These are phyloP conservation scores for Thraustotheca clavata DNA, from an alignment of 352 stramenopile species.

Conservation along the genomic window DNA sequence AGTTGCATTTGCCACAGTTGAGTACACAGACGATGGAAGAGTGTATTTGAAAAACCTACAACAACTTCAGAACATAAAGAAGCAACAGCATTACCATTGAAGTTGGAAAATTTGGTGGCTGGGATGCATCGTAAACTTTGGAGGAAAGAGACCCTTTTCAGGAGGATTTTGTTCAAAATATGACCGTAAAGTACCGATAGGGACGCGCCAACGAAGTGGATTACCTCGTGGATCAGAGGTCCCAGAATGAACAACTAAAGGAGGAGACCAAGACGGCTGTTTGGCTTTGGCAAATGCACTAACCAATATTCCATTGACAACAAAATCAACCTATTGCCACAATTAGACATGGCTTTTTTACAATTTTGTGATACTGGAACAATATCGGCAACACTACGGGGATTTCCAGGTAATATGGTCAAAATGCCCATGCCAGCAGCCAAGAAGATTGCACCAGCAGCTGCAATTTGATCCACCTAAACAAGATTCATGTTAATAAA, in stretches of 20 bases:
- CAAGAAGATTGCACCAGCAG: conserved; percentile 70
- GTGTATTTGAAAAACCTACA: conserved; percentile 52
- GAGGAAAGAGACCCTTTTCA: conserved; percentile 37
- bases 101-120: conserved; percentile 76
- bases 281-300: conserved; percentile 34
- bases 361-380: conserved; percentile 32
- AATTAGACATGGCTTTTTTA: background rate
- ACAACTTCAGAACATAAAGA: background rate
- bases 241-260: conserved; percentile 62
- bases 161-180: conserved; percentile 70
- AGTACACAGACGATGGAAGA: conserved; percentile 74
- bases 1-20: conserved; percentile 54
- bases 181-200: conserved; percentile 41
- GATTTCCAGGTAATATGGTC: conserved; percentile 71
- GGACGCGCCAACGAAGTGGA: conserved; percentile 68
- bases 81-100: conserved; percentile 37
- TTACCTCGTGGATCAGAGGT: conserved; percentile 73
- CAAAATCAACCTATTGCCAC: conserved; percentile 38
- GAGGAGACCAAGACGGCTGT: conserved; percentile 21
- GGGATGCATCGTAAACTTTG: conserved; percentile 70
- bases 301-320: conserved; percentile 66
- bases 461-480: conserved; percentile 61
- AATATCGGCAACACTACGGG: conserved; percentile 71
- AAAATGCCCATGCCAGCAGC: conserved; percentile 65
- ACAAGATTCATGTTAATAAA: background rate